Base-by-base conservation (phyloP, 2,329 filamentous ascomycete species). In the Botrytis aclada region DNA sequence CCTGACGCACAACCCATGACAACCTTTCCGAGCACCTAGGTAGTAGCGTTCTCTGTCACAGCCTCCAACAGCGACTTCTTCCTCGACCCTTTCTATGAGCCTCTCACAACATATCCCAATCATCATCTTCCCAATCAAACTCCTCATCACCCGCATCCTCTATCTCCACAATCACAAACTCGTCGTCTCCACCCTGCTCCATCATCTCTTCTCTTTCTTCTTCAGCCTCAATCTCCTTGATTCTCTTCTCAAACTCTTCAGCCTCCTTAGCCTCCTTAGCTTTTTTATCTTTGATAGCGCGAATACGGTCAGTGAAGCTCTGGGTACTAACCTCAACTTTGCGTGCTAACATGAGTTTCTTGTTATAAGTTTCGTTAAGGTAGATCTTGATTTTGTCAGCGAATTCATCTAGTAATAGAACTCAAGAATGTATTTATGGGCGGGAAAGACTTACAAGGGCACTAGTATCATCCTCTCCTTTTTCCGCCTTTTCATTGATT, bases 21-120 rank as follows among this genome's bases (percentile, higher is more conserved):
- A 22, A 22, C 25, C 47, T n/a, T 9, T 25, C 25, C 14, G 22
- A n/a, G 6, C 12, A 51, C 4, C 10, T 51, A 51, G 25, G 14
- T 51, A 51, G 47, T 51, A n/a, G 14, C 6, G 3, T 6, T 29
- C 3, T 16, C 51, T 29, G 1, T 6, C 14, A 29, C 8, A 16
- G 6, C 12, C 14, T 16, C 25, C 12, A 18, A 8, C 3, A 54
- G 5, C 5, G 18, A n/a, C 8, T 9, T 1, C 29, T 20, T 14
- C 3, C 22, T 2, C 1, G 10, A 18, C 2, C 16, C 37, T 4
- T 4, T 22, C 6, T 5, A 7, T 8, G 1, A 29, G 1, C 18
- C 1, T 1, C 10, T 43, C 39, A 32, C 4, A 6, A 22, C 65
- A 67, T 41, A 56, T 41, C n/a, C 65, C 47, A 67, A 32, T 56